These are phyloP conservation scores for Lanzia echinophila DNA, from an alignment of 2,329 filamentous ascomycete species.

Conservation along the genomic window DNA sequence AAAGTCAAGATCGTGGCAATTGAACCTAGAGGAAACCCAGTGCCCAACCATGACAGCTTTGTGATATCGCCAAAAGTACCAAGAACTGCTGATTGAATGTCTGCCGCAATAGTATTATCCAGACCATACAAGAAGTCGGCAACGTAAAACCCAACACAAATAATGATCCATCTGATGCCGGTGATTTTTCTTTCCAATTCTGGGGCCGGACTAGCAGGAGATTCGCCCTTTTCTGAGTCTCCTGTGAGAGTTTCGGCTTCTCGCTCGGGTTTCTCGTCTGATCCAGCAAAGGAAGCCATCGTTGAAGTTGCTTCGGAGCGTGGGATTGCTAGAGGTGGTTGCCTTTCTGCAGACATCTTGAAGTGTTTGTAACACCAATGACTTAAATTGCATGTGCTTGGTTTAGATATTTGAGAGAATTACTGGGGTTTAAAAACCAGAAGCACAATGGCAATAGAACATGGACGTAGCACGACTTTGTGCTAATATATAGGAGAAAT, in stretches of 20 bases:
- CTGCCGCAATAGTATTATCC: slow-evolving; percentile 33
- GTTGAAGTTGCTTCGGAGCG: background rate
- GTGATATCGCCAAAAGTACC: slow-evolving; percentile 31
- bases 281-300: background rate
- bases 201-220: background rate
- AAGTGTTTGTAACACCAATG: too few relatives aligned
- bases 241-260: background rate
- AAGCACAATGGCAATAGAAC: background rate
- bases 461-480: background rate
- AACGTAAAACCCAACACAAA: slow-evolving; percentile 9
- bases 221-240: slow-evolving; percentile 6
- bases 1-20: slow-evolving; percentile 6
- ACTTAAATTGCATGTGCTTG: too few relatives aligned
- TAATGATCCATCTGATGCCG: slow-evolving; percentile 26
- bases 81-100: slow-evolving; percentile 38
- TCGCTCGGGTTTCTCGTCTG: background rate
- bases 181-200: slow-evolving; percentile 2
- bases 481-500: slow-evolving; percentile 2
- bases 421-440: background rate
- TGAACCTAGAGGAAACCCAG: slow-evolving; percentile 34
- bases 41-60: slow-evolving; percentile 36
- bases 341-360: background rate
- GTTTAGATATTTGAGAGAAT: background rate
- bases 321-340: background rate
- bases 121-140: slow-evolving; percentile 6